Evolutionary conservation across 1,139 yeast genomes (phyloP).

Genomic region (Suhomyces terraborum): DNA sequence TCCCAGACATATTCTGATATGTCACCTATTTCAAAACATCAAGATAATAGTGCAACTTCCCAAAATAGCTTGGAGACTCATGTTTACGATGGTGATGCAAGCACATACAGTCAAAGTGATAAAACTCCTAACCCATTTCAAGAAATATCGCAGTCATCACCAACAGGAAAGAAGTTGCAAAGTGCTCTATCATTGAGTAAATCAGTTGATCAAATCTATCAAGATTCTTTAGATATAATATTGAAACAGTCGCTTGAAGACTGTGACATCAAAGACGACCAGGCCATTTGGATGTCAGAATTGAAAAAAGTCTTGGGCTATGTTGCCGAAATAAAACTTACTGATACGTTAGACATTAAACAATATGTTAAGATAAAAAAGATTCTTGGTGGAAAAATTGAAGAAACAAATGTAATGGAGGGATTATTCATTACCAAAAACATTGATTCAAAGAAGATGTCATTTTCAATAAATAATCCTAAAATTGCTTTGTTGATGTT

Average conservation of each 20-base stretch:
- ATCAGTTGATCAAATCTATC: conserved; percentile 22
- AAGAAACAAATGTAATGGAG: conserved; percentile 63
- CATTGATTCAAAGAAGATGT: conserved; percentile 82
- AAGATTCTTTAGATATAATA: conserved; percentile 36
- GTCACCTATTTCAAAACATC: conserved; percentile 1
- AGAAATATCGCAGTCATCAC: conserved; percentile 1
- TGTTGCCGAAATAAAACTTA: conserved; percentile 38
- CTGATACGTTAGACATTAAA: conserved; percentile 81
- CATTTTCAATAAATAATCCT: conserved; percentile 61
- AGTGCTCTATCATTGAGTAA: neutral
- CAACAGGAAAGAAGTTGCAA: conserved; percentile 1
- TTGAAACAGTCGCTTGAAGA: conserved; percentile 69
- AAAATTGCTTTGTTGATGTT: conserved; percentile 81
- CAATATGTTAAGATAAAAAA: conserved; percentile 87
- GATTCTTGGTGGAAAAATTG: conserved; percentile 70
- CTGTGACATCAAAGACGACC: conserved; percentile 43
- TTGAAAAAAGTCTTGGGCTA: conserved; percentile 29
- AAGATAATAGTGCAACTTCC: neutral
- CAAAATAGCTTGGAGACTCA: conserved; percentile 2
- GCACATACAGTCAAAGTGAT: neutral
- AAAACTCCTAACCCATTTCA: conserved; percentile 4
- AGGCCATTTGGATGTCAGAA: conserved; percentile 42
- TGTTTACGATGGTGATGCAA: neutral
- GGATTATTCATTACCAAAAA: conserved; percentile 88
- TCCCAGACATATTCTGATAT: conserved; percentile 3